phyloP scores from a whole-genome alignment of 2,329 filamentous ascomycete species.

The Fusarium cyanostomum region DNA sequence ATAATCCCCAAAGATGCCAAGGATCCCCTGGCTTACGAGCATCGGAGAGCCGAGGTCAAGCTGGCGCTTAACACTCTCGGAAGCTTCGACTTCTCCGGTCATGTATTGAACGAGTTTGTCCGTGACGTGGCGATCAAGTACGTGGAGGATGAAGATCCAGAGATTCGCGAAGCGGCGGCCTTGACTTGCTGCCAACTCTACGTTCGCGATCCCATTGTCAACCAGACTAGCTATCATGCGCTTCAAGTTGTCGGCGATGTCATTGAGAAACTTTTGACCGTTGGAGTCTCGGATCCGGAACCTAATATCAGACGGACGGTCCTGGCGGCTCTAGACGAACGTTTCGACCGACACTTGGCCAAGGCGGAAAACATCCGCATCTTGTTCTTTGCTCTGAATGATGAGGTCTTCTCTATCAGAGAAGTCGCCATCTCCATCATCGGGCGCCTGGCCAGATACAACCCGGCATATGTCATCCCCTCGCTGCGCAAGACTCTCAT shows the following conservation, averaged over 20 bases:
- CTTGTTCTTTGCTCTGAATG: slow-evolving; percentile 93
- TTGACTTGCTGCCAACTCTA: slow-evolving; percentile 98
- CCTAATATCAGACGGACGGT: slow-evolving; percentile 90
- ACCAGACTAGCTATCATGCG: slow-evolving; percentile 96
- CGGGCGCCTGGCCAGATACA: slow-evolving; percentile 87
- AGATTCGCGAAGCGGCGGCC: slow-evolving; percentile 92
- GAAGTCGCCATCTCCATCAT: slow-evolving; percentile 97
- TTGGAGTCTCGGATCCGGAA: slow-evolving; percentile 92
- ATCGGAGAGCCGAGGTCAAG: slow-evolving; percentile 86
- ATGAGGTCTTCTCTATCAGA: slow-evolving; percentile 90
- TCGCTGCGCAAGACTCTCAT: slow-evolving; percentile 94
- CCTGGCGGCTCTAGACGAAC: slow-evolving; percentile 85
- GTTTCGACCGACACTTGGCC: slow-evolving; percentile 95
- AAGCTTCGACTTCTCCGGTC: slow-evolving; percentile 95
- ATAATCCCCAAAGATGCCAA: slow-evolving; percentile 89
- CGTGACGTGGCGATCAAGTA: slow-evolving; percentile 98
- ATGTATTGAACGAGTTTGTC: slow-evolving; percentile 97
- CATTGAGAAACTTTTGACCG: slow-evolving; percentile 94
- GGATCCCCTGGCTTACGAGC: slow-evolving; percentile 82
- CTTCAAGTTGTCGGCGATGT: slow-evolving; percentile 98
- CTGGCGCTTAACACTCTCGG: slow-evolving; percentile 93
- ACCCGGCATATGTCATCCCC: slow-evolving; percentile 97
- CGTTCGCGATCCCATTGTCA: slow-evolving; percentile 95
- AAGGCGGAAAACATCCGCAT: slow-evolving; percentile 98
- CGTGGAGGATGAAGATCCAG: slow-evolving; percentile 93